Percentiles rank a stretch among this genome's conserved stretches.
Conservation (phyloP, 129 eudicot genomes). For the Deinandra increscens region DNA sequence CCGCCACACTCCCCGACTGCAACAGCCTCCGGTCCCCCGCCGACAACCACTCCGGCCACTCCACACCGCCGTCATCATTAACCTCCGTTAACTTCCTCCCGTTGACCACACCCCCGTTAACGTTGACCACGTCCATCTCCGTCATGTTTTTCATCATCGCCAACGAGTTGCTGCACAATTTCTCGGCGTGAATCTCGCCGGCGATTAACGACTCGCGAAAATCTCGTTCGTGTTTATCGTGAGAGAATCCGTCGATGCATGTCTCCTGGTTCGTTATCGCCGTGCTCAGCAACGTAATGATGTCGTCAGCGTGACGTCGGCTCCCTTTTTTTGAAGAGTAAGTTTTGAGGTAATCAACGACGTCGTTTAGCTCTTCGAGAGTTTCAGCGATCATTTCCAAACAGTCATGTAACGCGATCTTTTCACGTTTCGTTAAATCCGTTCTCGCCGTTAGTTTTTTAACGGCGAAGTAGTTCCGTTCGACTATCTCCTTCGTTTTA, state of each 20-base stretch:
- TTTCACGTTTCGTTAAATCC: constrained; percentile 55
- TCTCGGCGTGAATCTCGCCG: constrained; percentile 56
- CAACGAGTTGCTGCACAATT: constrained; percentile 67
- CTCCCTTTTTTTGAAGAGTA: constrained; percentile 50
- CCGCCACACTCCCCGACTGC: constrained; percentile 52
- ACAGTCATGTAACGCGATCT: constrained; percentile 66
- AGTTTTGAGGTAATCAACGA: constrained; percentile 33
- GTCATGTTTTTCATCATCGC: constrained; percentile 87
- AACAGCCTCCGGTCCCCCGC: constrained; percentile 64
- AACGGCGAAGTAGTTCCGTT: constrained; percentile 50
- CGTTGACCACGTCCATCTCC: constrained; percentile 47
- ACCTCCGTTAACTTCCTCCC: constrained; percentile 45
- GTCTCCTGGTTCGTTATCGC: constrained; percentile 80
- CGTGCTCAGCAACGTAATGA: constrained; percentile 58
- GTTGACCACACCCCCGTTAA: constrained; percentile 18
- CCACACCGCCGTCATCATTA: background rate
- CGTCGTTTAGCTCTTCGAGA: constrained; percentile 50
- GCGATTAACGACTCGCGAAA: constrained; percentile 37
- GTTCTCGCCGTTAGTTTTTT: constrained; percentile 34
- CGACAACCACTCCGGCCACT: constrained; percentile 86
- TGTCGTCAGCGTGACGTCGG: constrained; percentile 47
- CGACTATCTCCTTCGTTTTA: constrained; percentile 37
- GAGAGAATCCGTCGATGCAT: constrained; percentile 79
- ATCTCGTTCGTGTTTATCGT: constrained; percentile 45
- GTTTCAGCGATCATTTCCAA: constrained; percentile 66